These are phyloP conservation scores for Achaetomium macrosporum DNA, from an alignment of 2,329 filamentous ascomycete genomes.

Conservation along the genomic window DNA sequence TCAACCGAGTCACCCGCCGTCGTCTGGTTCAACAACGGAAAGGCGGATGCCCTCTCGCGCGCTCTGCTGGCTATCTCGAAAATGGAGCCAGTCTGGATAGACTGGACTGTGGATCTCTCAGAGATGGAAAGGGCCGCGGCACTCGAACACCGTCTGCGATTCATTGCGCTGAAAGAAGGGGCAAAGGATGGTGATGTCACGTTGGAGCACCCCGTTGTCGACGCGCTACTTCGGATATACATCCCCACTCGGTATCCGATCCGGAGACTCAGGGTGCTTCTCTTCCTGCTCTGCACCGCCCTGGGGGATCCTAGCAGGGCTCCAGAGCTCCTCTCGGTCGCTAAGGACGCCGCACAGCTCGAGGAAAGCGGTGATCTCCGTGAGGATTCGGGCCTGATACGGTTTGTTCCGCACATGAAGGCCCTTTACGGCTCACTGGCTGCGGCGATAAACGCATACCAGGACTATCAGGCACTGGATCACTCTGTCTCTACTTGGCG, in stretches of 20 bases:
- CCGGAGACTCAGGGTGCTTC: constrained; percentile 46
- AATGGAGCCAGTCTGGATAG: constrained; percentile 49
- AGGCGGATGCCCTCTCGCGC: constrained; percentile 50
- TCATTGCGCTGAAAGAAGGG: constrained; percentile 36
- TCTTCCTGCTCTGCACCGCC: constrained; percentile 43
- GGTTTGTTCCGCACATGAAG: constrained; percentile 45
- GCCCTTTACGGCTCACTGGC: constrained; percentile 41
- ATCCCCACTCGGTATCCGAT: constrained; percentile 46
- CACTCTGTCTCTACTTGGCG: constrained; percentile 42
- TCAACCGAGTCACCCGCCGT: constrained; percentile 43
- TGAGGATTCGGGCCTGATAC: constrained; percentile 40
- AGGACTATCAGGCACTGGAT: constrained; percentile 30
- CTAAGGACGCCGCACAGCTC: constrained; percentile 34
- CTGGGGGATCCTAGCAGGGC: constrained; percentile 40
- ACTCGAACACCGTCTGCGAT: constrained; percentile 54
- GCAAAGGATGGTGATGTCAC: constrained; percentile 32
- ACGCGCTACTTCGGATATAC: constrained; percentile 45
- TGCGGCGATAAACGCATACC: constrained; percentile 37
- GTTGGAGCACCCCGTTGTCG: constrained; percentile 41
- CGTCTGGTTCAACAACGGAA: constrained; percentile 49
- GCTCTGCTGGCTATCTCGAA: constrained; percentile 56
- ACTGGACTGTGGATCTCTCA: constrained; percentile 49
- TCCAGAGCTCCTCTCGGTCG: constrained; percentile 35
- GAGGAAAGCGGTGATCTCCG: constrained; percentile 34
- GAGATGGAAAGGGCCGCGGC: constrained; percentile 50